Conservation (phyloP, 1,139 yeast species). For the Yamadazyma friedrichii region DNA sequence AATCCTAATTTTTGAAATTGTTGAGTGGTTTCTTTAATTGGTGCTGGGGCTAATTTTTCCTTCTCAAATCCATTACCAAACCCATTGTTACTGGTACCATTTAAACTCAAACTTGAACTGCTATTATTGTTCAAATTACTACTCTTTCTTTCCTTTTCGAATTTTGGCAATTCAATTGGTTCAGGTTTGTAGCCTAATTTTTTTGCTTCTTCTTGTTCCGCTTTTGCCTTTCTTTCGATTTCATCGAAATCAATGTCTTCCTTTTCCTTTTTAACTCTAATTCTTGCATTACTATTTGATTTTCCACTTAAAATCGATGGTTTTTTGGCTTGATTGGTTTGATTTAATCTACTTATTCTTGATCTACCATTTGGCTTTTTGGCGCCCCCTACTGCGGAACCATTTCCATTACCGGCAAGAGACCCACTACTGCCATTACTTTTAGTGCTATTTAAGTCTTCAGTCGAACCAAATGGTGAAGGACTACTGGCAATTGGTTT, state of each 20-base stretch:
- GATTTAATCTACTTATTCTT: conserved; percentile 19
- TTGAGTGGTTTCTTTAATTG: conserved; percentile 62
- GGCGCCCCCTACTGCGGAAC: conserved; percentile 19
- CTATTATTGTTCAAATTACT: conserved; percentile 1
- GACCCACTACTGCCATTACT: conserved; percentile 11
- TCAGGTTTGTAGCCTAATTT: conserved; percentile 71
- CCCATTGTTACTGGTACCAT: conserved; percentile 5
- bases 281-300: conserved; percentile 50
- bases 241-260: conserved; percentile 85
- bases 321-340: conserved; percentile 20
- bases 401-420: conserved; percentile 2
- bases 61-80: conserved; percentile 12
- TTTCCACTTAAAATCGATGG: conserved; percentile 41
- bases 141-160: conserved; percentile 1
- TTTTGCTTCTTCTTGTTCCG: conserved; percentile 74
- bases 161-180: conserved; percentile 24
- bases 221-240: conserved; percentile 81
- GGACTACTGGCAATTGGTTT: conserved; percentile 62
- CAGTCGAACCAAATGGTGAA: conserved; percentile 48
- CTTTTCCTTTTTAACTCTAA: conserved; percentile 53
- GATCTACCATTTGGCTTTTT: conserved; percentile 19
- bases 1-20: conserved; percentile 79
- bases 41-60: conserved; percentile 23
- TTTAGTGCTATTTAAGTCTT: conserved; percentile 29
- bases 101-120: conserved; percentile 12